Percentiles rank a stretch among this genome's conserved stretches.
phyloP scores from a whole-genome alignment of 2,329 filamentous ascomycete genomes.

The Hymenoscyphus occultus region DNA sequence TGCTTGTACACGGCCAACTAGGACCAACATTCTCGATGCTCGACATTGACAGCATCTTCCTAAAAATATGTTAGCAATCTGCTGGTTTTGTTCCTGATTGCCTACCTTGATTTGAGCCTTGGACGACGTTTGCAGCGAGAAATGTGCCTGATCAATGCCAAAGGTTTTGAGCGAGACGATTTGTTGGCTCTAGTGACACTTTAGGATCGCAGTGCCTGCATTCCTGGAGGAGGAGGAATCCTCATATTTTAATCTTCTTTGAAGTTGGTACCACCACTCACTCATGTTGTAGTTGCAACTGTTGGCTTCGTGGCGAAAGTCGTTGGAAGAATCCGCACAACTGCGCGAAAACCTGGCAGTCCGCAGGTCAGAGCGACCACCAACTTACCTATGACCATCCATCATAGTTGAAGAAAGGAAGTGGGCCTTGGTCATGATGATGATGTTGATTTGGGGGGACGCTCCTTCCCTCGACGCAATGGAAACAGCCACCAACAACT shows the following conservation, averaged over 20 bases:
- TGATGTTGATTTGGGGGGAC: neutral
- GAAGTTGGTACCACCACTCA: neutral
- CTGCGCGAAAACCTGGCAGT: neutral
- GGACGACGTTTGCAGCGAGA: neutral
- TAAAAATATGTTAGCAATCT: neutral
- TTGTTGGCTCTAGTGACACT: constrained; percentile 2
- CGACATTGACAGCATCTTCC: neutral
- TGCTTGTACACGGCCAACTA: neutral
- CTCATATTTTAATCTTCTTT: neutral
- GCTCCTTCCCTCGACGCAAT: neutral
- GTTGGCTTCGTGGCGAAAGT: neutral
- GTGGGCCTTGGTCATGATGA: neutral
- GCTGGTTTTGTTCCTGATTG: neutral
- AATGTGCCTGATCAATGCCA: neutral
- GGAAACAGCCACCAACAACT: neutral
- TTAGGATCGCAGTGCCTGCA: neutral
- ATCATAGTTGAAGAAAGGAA: neutral
- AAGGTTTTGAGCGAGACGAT: neutral
- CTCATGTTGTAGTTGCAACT: neutral
- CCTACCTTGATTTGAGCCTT: neutral
- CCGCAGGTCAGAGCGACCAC: neutral
- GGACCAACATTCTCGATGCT: neutral
- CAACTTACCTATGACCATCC: neutral
- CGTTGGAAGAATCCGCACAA: neutral
- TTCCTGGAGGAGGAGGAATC: neutral